Percentiles rank a stretch among this genome's conserved stretches.
phyloP scores from a whole-genome alignment of 495 filamentous ascomycete species.

The Neurospora sp. region DNA sequence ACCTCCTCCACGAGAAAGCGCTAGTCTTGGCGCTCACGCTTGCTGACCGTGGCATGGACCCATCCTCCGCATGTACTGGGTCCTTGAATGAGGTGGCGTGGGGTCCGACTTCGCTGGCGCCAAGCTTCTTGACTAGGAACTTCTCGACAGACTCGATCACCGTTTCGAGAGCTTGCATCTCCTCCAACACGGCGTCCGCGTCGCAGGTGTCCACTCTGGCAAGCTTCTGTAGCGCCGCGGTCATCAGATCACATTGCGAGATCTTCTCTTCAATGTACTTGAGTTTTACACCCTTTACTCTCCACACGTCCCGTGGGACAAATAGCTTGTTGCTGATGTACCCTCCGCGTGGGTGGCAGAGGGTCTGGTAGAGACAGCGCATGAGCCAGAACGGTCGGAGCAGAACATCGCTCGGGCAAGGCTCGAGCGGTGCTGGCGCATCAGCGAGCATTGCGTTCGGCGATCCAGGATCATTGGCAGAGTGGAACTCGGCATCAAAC shows the following conservation, averaged over 20 bases:
- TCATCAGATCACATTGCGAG: conserved; percentile 83
- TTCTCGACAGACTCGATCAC: conserved; percentile 79
- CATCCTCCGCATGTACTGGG: conserved; percentile 27
- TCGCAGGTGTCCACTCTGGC: conserved; percentile 77
- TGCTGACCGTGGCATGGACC: conserved; percentile 38
- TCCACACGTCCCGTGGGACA: conserved; percentile 86
- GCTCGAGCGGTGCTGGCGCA: conserved; percentile 70
- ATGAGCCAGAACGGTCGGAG: conserved; percentile 95
- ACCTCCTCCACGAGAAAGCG: conserved; percentile 69
- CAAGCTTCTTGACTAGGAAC: conserved; percentile 70
- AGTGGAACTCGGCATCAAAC: conserved; percentile 78
- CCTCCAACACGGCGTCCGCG: conserved; percentile 82
- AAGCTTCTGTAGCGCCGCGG: conserved; percentile 78
- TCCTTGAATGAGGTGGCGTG: conserved; percentile 62
- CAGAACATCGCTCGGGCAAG: conserved; percentile 78
- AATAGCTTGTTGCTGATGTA: conserved; percentile 88
- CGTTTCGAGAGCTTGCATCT: conserved; percentile 87
- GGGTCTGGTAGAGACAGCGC: conserved; percentile 83
- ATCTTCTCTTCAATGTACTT: conserved; percentile 90
- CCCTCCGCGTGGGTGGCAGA: conserved; percentile 82
- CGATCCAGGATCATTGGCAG: conserved; percentile 55
- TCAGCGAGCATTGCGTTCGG: conserved; percentile 46
- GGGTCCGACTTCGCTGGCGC: conserved; percentile 72
- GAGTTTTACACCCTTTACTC: conserved; percentile 85
- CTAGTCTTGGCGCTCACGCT: conserved; percentile 59